Evolutionary conservation across 129 eudicot species (phyloP).

Genomic region (Glebionis coronaria): DNA sequence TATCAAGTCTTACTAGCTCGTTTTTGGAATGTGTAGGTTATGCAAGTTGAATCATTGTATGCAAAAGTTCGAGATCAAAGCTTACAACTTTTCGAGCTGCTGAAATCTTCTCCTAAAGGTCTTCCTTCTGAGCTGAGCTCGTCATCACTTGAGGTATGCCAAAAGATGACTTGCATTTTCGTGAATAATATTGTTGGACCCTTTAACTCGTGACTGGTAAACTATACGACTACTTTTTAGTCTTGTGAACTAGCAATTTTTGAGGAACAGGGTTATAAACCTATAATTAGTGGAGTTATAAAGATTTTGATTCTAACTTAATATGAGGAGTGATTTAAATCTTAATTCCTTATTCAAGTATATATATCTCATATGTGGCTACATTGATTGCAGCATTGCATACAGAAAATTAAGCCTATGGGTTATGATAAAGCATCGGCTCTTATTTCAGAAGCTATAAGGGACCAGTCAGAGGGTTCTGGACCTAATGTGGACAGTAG

Average conservation of each 20-base stretch:
- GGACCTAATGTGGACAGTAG: constrained; percentile 61
- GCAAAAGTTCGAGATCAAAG: constrained; percentile 42
- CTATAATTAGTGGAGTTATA: neutral
- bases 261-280: too few species aligned
- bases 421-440: constrained; percentile 49
- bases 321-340: neutral
- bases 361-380: neutral
- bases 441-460: constrained; percentile 51
- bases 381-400: constrained; percentile 48
- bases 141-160: constrained; percentile 75
- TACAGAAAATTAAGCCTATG: constrained; percentile 65
- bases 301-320: neutral
- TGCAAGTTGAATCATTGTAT: constrained; percentile 68
- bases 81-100: constrained; percentile 59
- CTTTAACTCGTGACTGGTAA: too few species aligned
- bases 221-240: too few species aligned
- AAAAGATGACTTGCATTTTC: neutral
- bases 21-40: constrained; percentile 49
- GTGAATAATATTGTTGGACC: too few species aligned
- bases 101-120: constrained; percentile 49
- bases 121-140: constrained; percentile 56
- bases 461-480: constrained; percentile 67
- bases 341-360: neutral
- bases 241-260: too few species aligned
- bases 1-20: constrained; percentile 12